Base-by-base conservation (phyloP, 139 green algal genomes). In the Axilococcus clingmanii region DNA sequence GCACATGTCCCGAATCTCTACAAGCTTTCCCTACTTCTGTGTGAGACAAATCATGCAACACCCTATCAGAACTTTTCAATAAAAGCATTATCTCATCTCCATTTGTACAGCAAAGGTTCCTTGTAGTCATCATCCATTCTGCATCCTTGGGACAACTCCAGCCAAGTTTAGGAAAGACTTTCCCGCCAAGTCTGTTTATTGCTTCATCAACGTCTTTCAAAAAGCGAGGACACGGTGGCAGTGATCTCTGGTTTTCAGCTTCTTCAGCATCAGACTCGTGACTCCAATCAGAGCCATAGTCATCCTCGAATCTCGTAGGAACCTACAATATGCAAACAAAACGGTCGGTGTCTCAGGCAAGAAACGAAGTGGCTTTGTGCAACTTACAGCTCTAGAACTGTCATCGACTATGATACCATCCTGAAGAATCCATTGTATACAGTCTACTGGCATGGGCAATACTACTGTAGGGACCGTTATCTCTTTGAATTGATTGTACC, bases 91-190 rank as follows among this genome's bases (percentile, higher is more conserved):
- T 70, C 43, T 94, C 80, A 42, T 79, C 81, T 3, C 76, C 20
- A 37, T 69, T 82, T 17, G 20, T 63, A 67, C 84, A 94, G 28
- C 61, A 55, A 20, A 77, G 31, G 11, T 28, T 76, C 36, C 68
- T 72, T 40, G 25, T 58, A 2, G 66, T 37, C 12, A 59, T 80
- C 22, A 97, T 40, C 90, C 90, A 96, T 9, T 68, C 42, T 17
- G 85, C 87, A 38, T 97, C 90, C 15, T 74, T 86, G 4, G 90
- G 90, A 22, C 59, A 75, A 65, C 80, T 92, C 90, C 90, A 97
- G 24, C 86, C 94, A 5, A 96, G 66, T 55, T 94, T 95, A 32
- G 89, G 89, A 20, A 85, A 51, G 16, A 94, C 83, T 1, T 22
- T n/a, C 0, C 85, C 85, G 1, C 84, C 77, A 52, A 91, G 63